Conservation (phyloP, 768 basidiomycete species). For the Ramaria sp. region DNA sequence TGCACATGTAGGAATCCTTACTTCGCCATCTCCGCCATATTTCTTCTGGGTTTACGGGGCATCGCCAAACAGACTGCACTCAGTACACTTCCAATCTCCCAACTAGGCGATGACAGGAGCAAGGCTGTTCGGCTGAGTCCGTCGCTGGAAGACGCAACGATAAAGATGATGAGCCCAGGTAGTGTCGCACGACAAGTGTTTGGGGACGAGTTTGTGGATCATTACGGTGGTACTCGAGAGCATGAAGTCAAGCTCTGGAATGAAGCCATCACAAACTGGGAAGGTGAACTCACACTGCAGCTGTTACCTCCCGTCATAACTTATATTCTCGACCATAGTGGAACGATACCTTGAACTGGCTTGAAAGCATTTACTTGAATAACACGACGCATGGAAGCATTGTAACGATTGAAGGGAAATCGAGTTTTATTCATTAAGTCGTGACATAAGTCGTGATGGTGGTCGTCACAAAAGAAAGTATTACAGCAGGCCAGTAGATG, state of each 20-base stretch:
- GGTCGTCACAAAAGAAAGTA: not conserved
- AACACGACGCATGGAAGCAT: not conserved
- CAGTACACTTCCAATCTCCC: conserved; percentile 58
- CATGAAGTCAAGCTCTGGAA: conserved; percentile 85
- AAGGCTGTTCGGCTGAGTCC: conserved; percentile 69
- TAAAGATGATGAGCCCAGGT: conserved; percentile 62
- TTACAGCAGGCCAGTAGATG: not conserved
- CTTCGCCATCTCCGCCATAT: conserved; percentile 80
- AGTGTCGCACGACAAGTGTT: conserved; percentile 84
- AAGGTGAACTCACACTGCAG: conserved; percentile 43
- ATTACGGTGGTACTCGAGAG: conserved; percentile 90
- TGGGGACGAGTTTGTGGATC: conserved; percentile 86
- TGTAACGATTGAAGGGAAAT: not conserved
- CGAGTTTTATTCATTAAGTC: not conserved
- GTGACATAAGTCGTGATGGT: not conserved
- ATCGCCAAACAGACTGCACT: conserved; percentile 68
- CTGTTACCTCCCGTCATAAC: conserved; percentile 1
- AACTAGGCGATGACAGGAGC: conserved; percentile 41
- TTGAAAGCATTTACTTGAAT: conserved; percentile 19
- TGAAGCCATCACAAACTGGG: conserved; percentile 88
- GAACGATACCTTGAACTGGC: conserved; percentile 82
- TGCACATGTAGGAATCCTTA: conserved; percentile 53
- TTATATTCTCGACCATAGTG: conserved; percentile 34
- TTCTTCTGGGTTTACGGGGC: conserved; percentile 78
- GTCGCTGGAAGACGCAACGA: conserved; percentile 71